These are phyloP conservation scores for Colletotrichum sp. DNA, from an alignment of 2,329 filamentous ascomycete genomes.

Conservation along the genomic window DNA sequence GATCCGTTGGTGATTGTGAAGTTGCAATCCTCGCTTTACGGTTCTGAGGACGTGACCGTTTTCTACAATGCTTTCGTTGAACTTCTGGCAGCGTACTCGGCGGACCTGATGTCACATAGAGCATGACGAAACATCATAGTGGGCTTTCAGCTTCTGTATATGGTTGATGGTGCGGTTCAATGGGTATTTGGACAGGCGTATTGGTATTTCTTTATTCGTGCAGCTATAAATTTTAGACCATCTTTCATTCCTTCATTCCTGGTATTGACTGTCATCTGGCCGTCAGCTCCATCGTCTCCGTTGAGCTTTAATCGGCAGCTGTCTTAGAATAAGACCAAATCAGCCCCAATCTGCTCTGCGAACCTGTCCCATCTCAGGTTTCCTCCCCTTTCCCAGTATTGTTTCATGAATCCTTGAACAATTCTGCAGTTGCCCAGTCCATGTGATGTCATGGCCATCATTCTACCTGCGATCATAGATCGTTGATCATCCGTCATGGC, in stretches of 20 bases:
- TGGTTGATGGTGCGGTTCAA: background rate
- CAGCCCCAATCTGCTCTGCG: background rate
- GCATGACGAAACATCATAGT: background rate
- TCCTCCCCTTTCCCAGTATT: background rate
- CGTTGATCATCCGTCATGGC: background rate
- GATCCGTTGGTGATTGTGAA: background rate
- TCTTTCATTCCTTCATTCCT: background rate
- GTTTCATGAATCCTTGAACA: background rate
- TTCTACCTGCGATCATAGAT: background rate
- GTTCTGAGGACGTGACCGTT: background rate
- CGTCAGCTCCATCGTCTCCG: background rate
- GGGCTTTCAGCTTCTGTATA: background rate
- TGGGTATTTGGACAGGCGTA: accelerated
- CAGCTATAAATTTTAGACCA: accelerated
- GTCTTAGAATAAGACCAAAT: background rate
- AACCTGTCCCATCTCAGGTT: background rate
- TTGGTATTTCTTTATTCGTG: background rate
- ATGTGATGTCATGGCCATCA: background rate
- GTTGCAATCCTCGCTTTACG: background rate
- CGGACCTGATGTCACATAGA: background rate
- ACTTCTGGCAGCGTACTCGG: background rate
- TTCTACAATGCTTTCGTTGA: background rate
- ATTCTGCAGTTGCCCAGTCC: background rate
- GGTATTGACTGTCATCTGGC: background rate
- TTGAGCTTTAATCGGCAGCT: background rate